Evolutionary conservation across 139 green algal species (phyloP), one percentile per base, ranked within the genome.

Genomic region (Chlamydomonas schloesseri): DNA sequence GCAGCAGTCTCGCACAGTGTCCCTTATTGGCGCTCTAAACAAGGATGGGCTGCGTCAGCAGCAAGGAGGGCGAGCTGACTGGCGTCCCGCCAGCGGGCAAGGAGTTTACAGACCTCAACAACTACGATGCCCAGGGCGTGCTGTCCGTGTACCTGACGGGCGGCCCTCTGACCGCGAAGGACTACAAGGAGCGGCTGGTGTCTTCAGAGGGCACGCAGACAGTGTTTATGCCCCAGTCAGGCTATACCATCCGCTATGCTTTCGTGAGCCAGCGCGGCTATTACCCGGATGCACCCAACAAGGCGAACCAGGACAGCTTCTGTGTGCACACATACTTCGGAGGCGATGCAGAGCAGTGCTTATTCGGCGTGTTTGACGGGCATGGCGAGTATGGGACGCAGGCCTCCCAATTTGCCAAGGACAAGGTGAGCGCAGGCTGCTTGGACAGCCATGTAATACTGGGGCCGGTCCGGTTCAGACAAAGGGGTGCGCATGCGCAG

Each of bases 241-340:
- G 88, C 15, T 95, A 91, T 72, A 90, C 80, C 2, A 72, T 98
- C 0, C 83, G 89, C 2, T 98, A 97, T 82, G 96, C 97, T 0
- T 98, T 93, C 71, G 88, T 98, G 55, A 96, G 86, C 73, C 94
- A 97, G 87, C 81, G 96, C 0, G 97, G 97, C 5, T 97, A 96
- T 86, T 99, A 99, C 83, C 97, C 97, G 3, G 93, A 98, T 28
- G 89, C 91, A 0, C 92, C 94, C 0, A 86, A 96, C 81, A 98
- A 99, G 80, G 75, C 92, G 20, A 99, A 99, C 86, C 97, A 99
- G 91, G 97, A 99, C 86, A 86, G 91, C 1, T 95, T 95, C 18
- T 95, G 89, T 71, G 91, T 95, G 6, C 76, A 92, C 21, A 90
- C 91, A 18, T 64, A 90, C 20, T 98, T 98, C 86, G 93, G 88